Evolutionary conservation across 2,329 filamentous ascomycete species (phyloP).

Genomic region (Paramyrothecium roridum): DNA sequence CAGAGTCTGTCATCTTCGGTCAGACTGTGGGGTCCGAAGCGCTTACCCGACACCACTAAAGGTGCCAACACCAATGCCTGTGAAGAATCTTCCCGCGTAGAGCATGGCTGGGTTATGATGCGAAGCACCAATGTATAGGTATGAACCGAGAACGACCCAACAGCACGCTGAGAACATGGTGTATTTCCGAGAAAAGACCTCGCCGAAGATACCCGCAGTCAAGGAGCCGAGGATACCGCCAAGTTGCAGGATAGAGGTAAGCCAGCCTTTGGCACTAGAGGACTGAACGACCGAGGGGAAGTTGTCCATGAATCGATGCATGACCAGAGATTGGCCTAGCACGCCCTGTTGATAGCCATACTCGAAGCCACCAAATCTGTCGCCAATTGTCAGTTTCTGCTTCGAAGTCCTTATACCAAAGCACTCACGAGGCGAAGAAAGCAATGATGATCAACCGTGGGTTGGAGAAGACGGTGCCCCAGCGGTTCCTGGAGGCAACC

Average conservation of each 20-base stretch:
- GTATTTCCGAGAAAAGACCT: conserved; percentile 44
- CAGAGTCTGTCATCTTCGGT: background rate
- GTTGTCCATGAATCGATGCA: conserved; percentile 40
- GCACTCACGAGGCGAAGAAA: conserved; percentile 34
- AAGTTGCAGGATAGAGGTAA: conserved; percentile 42
- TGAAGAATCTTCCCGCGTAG: conserved; percentile 43
- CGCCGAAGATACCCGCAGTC: conserved; percentile 38
- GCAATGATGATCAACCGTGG: conserved; percentile 35
- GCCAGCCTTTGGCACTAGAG: conserved; percentile 41
- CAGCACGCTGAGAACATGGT: conserved; percentile 42
- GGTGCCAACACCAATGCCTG: conserved; percentile 39
- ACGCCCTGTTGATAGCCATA: conserved; percentile 54
- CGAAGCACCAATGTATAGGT: conserved; percentile 36
- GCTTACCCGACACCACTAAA: conserved; percentile 27
- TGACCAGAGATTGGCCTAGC: conserved; percentile 46
- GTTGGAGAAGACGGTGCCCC: conserved; percentile 14
- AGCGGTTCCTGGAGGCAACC: background rate
- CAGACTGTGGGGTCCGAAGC: background rate
- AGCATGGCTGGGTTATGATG: conserved; percentile 31
- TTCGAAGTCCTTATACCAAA: background rate
- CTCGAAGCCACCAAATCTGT: background rate
- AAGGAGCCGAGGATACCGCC: conserved; percentile 41
- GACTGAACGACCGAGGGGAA: conserved; percentile 41
- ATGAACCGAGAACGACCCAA: conserved; percentile 38
- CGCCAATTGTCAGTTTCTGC: background rate